Percentiles rank a stretch among this genome's conserved stretches.
Evolutionary conservation across 345 rosid species (phyloP).

Genomic region (Draba incana): DNA sequence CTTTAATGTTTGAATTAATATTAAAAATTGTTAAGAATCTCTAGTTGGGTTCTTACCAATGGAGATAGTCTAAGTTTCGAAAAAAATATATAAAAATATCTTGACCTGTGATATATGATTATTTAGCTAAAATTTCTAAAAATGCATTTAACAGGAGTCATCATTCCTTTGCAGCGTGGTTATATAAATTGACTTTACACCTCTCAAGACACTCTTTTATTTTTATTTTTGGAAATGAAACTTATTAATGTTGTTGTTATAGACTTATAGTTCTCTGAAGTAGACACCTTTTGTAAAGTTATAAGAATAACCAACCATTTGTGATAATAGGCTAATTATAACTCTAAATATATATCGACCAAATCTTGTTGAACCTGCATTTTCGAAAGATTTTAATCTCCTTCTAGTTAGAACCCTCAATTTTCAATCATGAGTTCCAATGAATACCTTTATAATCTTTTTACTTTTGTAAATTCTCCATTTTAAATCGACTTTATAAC

Average conservation of each 20-base stretch:
- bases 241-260: neutral
- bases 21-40: too few species aligned
- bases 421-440: neutral
- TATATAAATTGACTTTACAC: conserved; percentile 18
- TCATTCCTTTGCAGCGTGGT: conserved; percentile 2
- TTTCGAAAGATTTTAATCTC: neutral
- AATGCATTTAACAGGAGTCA: conserved; percentile 5
- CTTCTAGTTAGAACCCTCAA: neutral
- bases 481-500: conserved; percentile 1
- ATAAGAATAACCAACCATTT: conserved; percentile 15
- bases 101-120: neutral
- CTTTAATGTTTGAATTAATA: too few species aligned
- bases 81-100: neutral
- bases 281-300: neutral
- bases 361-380: conserved; percentile 4
- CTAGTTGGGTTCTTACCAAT: too few species aligned
- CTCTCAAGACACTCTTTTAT: conserved; percentile 15
- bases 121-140: neutral
- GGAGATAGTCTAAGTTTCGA: neutral
- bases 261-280: conserved; percentile 18
- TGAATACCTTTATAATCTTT: neutral
- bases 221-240: neutral
- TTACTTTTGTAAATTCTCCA: neutral
- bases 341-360: neutral
- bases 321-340: conserved; percentile 25